A percentile compares a stretch with the other conserved stretches of the same genome.
These are phyloP conservation scores for Lentinula detonsa DNA, from an alignment of 768 basidiomycete species.

Conservation along the genomic window DNA sequence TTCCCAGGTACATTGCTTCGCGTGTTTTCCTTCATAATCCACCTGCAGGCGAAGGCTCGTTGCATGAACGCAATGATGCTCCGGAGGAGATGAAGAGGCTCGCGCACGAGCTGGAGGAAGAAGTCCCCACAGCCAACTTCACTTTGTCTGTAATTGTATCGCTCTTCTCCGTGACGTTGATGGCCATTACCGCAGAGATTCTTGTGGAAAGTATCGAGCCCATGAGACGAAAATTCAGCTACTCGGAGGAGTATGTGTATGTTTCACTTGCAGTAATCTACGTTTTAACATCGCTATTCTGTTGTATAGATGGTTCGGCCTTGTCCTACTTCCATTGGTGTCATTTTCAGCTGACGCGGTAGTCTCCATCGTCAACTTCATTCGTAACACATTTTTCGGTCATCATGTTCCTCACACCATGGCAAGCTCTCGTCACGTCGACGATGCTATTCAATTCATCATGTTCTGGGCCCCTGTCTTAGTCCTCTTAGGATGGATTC, in stretches of 20 bases:
- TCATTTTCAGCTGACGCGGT: slow-evolving; percentile 41
- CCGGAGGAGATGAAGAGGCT: slow-evolving; percentile 14
- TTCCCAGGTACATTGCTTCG: background rate
- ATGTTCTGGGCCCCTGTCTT: slow-evolving; percentile 44
- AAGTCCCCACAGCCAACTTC: slow-evolving; percentile 28
- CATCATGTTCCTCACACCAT: slow-evolving; percentile 26
- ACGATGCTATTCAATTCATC: slow-evolving; percentile 42
- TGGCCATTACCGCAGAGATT: slow-evolving; percentile 38
- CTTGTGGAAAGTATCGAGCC: slow-evolving; percentile 36
- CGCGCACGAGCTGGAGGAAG: slow-evolving; percentile 8
- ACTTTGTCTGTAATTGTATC: slow-evolving; percentile 31
- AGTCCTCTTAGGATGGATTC: slow-evolving; percentile 39
- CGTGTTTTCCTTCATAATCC: slow-evolving; percentile 27
- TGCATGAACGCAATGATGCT: slow-evolving; percentile 28
- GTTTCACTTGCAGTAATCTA: background rate
- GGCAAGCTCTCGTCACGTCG: slow-evolving; percentile 37
- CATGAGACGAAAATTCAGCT: slow-evolving; percentile 16
- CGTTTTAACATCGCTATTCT: background rate
- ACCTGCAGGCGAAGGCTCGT: slow-evolving; percentile 32
- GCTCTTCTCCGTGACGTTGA: slow-evolving; percentile 25
- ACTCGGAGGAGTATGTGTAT: slow-evolving; percentile 31
- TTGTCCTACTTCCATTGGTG: slow-evolving; percentile 39
- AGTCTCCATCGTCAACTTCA: slow-evolving; percentile 31
- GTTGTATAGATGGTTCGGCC: slow-evolving; percentile 36
- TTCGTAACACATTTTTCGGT: slow-evolving; percentile 17